These are phyloP conservation scores for Pseudocohnilembus persalinus DNA, from an alignment of 169 alveolate genomes.

Conservation along the genomic window DNA sequence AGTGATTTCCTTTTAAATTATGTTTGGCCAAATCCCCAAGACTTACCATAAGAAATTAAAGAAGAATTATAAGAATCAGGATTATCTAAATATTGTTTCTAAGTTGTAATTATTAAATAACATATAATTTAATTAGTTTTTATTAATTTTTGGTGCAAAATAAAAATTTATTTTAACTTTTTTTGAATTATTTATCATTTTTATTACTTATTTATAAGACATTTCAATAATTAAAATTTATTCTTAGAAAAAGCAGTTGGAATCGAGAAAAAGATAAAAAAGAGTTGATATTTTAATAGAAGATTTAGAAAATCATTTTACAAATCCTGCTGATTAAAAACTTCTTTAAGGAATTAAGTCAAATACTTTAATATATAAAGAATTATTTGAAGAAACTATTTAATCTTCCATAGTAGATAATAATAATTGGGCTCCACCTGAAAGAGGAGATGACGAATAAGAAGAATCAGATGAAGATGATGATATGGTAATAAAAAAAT, in stretches of 20 bases:
- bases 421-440: slow-evolving; percentile 35
- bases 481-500: no score
- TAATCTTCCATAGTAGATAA: slow-evolving; percentile 54
- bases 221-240: no score
- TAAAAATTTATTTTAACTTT: no score
- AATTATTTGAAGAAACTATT: slow-evolving; percentile 62
- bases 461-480: slow-evolving; percentile 31
- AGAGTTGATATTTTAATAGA: slow-evolving; percentile 63
- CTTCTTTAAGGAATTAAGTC: slow-evolving; percentile 54
- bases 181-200: not conserved
- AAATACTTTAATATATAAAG: slow-evolving; percentile 68
- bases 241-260: not conserved
- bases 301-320: slow-evolving; percentile 72
- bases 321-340: slow-evolving; percentile 44
- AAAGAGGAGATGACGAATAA: slow-evolving; percentile 27
- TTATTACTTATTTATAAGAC: not conserved
- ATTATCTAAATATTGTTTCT: no score
- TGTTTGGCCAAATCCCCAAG: not conserved
- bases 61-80: not conserved
- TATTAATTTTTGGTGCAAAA: no score
- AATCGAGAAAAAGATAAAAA: not conserved
- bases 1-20: not conserved
- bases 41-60: not conserved
- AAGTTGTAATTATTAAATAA: not conserved
- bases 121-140: no score